A percentile compares a stretch with the other conserved stretches of the same genome.
phyloP scores from a whole-genome alignment of 768 basidiomycete genomes.

The Rhizopogon vesiculosus region DNA sequence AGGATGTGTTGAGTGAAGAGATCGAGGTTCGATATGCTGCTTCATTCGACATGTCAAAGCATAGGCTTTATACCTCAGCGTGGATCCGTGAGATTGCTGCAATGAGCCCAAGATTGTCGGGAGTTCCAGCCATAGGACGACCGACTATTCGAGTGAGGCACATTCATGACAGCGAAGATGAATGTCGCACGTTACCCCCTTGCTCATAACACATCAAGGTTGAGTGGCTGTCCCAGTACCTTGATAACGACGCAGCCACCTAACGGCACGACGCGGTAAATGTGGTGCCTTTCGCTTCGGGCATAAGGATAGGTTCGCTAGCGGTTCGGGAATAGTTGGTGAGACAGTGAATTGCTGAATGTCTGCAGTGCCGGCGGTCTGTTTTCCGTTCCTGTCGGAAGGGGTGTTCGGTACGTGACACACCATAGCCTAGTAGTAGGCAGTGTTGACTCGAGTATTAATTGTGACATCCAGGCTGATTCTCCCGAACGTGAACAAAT shows the following conservation, averaged over 20 bases:
- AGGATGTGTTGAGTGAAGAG: not conserved
- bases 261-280: not conserved
- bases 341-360: not conserved
- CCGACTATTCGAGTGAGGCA: not conserved
- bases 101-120: not conserved
- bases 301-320: not conserved
- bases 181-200: not conserved
- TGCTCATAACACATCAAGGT: not conserved
- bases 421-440: not conserved
- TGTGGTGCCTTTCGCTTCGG: not conserved
- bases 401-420: not conserved
- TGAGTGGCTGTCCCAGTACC: not conserved
- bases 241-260: not conserved
- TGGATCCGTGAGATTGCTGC: not conserved
- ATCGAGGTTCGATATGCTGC: not conserved
- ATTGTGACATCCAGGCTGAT: not conserved
- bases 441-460: not conserved
- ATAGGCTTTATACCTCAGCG: not conserved
- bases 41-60: not conserved
- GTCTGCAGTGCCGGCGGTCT: not conserved
- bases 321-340: not conserved
- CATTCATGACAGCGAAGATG: not conserved
- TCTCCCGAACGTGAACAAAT: not conserved
- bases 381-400: not conserved
- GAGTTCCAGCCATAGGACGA: not conserved